Conservation (phyloP, 345 rosid species). For the Eucalyptus microcorys region DNA sequence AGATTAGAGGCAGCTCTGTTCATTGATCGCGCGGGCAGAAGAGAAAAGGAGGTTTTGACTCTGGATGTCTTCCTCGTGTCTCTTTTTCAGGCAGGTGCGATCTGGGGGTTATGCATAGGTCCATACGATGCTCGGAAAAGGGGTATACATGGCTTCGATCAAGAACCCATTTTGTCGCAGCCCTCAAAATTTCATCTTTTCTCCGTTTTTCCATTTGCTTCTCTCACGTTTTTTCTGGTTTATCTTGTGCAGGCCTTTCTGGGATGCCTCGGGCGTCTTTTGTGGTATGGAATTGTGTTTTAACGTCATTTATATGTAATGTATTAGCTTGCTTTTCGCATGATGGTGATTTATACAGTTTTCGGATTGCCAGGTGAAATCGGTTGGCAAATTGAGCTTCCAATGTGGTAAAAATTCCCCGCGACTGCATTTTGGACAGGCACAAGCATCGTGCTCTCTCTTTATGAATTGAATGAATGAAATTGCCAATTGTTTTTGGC, state of each 20-base stretch:
- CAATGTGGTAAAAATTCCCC: slow-evolving; percentile 53
- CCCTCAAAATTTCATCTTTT: neutral
- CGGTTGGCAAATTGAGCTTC: slow-evolving; percentile 38
- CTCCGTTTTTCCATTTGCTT: neutral
- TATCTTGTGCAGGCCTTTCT: slow-evolving; percentile 35
- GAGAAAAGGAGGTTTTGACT: neutral
- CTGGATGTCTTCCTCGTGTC: neutral
- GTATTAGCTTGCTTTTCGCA: neutral
- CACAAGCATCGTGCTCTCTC: neutral
- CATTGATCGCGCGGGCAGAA: neutral
- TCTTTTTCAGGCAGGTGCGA: slow-evolving; percentile 56
- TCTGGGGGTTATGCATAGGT: slow-evolving; percentile 59
- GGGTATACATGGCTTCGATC: slow-evolving; percentile 13
- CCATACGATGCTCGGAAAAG: slow-evolving; percentile 46
- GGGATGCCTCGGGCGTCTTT: slow-evolving; percentile 51
- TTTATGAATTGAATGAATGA: neutral
- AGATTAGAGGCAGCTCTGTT: neutral
- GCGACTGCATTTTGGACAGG: neutral
- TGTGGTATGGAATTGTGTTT: slow-evolving; percentile 32
- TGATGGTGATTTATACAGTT: neutral
- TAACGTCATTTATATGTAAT: neutral
- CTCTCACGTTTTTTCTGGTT: neutral
- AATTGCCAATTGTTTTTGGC: neutral
- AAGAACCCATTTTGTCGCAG: neutral
- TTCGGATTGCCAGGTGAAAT: slow-evolving; percentile 42